Base-by-base conservation (phyloP, 2,329 filamentous ascomycete species). In the Sphaerulina vaccinii region DNA sequence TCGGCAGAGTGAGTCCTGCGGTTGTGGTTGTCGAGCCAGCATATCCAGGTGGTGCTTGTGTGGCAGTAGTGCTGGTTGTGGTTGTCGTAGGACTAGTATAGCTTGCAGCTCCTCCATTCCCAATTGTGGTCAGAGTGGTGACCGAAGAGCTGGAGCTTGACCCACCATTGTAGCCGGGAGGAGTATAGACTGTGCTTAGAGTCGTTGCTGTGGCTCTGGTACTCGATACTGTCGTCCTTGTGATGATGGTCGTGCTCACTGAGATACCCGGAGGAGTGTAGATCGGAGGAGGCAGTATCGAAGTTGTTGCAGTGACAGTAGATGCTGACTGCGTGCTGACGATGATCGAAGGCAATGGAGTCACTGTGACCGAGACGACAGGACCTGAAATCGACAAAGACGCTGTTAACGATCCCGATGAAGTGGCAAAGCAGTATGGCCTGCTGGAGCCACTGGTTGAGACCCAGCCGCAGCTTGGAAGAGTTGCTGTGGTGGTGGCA, bases 391-490 rank as follows among this genome's bases (percentile, higher is more conserved):
- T 38, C 11, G 36, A 18, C 2, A 36, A 39, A 48, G 24, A 19
- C 4, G 45, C n/a, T 8, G 13, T 15, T n/a, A 27, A 39, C 11
- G 10, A 22, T n/a, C 13, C n/a, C 8, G 29, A 23, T 32, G 18
- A 18, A 13, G 47, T 43, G 1, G 47, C 24, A 16, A 49, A 49
- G 38, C 47, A 49, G 19, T 49, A 49, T 5, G 47, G 37, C 11
- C 27, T 32, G 21, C 27, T 49, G 19, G 23, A 35, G 18, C 47
- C 38, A 22, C 29, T 49, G 18, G 39, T 37, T 2, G 29, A 43
- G n/a, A 49, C 36, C 47, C 47, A 49, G 11, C 47, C 47, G 21
- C 47, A 49, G 8, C 24, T 16, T n/a, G 47, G 47, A 9, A 49
- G 27, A 19, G 38, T 42, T 9, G 38, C 23, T 27, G 38, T 37